These are phyloP conservation scores for Clavaria fumosa DNA, from an alignment of 768 basidiomycete genomes.

Conservation along the genomic window DNA sequence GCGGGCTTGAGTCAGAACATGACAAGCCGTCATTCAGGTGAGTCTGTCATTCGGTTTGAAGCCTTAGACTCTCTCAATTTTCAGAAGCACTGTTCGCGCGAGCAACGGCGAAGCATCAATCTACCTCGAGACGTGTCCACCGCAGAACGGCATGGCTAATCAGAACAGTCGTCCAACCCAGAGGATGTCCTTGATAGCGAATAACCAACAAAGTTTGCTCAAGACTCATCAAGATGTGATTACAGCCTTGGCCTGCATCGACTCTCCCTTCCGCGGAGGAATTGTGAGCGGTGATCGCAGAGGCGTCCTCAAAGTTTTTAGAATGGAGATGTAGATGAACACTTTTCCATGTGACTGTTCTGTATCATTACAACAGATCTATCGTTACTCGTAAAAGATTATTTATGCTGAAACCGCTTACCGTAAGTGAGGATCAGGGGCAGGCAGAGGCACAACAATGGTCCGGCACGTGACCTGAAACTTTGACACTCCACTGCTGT, in stretches of 20 bases:
- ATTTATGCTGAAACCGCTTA: too few species aligned
- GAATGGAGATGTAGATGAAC: conserved; percentile 30
- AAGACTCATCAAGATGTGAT: conserved; percentile 85
- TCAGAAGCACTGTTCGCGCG: conserved; percentile 16
- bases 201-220: conserved; percentile 72
- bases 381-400: too few species aligned
- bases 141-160: conserved; percentile 24
- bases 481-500: too few species aligned
- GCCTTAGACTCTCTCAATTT: too few species aligned
- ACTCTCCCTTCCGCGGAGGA: conserved; percentile 85
- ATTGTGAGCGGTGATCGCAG: conserved; percentile 84
- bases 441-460: too few species aligned
- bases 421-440: too few species aligned
- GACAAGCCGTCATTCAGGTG: conserved; percentile 73
- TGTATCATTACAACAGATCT: too few species aligned
- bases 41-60: conserved; percentile 8
- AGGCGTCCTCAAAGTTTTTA: conserved; percentile 86
- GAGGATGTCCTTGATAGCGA: conserved; percentile 61
- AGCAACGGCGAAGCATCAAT: conserved; percentile 32
- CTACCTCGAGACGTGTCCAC: conserved; percentile 51
- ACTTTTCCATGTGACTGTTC: too few species aligned
- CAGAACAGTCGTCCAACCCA: conserved; percentile 56
- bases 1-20: conserved; percentile 58
- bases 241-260: conserved; percentile 71
- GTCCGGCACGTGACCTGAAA: too few species aligned